phyloP scores from a whole-genome alignment of 805 yeast genomes.

The Saccharomyces kudriavzevii region DNA sequence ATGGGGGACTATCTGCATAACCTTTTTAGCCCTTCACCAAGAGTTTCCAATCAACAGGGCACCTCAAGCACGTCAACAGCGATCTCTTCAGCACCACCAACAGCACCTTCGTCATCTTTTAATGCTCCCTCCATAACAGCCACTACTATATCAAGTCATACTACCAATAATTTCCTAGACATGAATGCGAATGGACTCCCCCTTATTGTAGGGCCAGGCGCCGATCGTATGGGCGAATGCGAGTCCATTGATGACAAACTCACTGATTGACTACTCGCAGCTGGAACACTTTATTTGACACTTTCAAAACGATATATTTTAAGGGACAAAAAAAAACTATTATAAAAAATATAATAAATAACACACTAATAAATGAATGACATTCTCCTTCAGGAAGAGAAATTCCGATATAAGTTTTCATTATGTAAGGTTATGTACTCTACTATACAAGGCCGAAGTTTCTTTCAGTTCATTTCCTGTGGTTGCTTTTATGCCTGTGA shows the following conservation, averaged over 20 bases:
- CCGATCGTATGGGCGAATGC: background rate
- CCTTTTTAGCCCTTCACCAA: constrained; percentile 31
- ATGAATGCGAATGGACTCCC: background rate
- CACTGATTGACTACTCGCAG: background rate
- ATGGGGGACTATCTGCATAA: constrained; percentile 33
- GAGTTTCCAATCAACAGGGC: constrained; percentile 8
- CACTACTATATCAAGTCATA: background rate
- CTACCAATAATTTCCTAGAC: background rate
- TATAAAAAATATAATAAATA: background rate
- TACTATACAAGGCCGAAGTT: background rate
- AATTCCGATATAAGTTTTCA: background rate
- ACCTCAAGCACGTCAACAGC: background rate
- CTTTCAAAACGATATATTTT: background rate
- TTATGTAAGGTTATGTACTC: background rate
- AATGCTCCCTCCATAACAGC: background rate
- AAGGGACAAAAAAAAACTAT: background rate
- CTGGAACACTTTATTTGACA: background rate
- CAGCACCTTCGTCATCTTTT: background rate
- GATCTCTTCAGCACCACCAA: background rate
- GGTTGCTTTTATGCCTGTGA: constrained; percentile 3
- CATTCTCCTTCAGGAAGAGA: background rate
- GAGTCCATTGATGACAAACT: background rate
- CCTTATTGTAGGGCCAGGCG: background rate
- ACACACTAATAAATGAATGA: background rate
- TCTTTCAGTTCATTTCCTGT: background rate